Conservation (phyloP, 148 eudicot species). For the Oxyria digyna region DNA sequence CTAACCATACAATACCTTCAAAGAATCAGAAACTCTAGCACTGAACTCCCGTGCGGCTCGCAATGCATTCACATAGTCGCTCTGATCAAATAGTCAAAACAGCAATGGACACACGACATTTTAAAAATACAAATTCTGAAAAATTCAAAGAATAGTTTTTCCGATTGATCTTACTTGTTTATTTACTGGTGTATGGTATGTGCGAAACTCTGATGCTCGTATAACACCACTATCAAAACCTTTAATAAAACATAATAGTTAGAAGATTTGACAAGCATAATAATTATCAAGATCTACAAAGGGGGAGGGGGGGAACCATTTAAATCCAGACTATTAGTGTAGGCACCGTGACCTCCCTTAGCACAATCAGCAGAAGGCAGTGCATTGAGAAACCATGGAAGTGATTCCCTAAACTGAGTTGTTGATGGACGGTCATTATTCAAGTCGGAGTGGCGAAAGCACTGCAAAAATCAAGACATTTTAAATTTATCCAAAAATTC, state of each 20-base stretch:
- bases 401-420: constrained; percentile 44
- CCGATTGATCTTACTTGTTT: constrained; percentile 31
- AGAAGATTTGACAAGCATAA: not conserved
- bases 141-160: not conserved
- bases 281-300: not conserved
- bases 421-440: constrained; percentile 57
- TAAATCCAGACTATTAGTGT: constrained; percentile 56
- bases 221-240: constrained; percentile 53
- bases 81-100: constrained; percentile 22
- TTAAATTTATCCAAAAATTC: no score
- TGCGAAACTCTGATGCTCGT: constrained; percentile 56
- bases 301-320: constrained; percentile 19
- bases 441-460: constrained; percentile 60
- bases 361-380: constrained; percentile 79
- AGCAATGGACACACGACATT: not conserved
- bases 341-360: constrained; percentile 76
- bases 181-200: constrained; percentile 57
- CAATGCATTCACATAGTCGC: constrained; percentile 51
- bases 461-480: constrained; percentile 23
- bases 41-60: constrained; percentile 60
- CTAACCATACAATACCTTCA: constrained; percentile 30
- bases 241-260: constrained; percentile 5
- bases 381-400: constrained; percentile 64
- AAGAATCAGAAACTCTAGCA: constrained; percentile 37
- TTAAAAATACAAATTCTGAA: not conserved